Conservation (phyloP, 2,329 filamentous ascomycete genomes). For the Xylaria sp. region DNA sequence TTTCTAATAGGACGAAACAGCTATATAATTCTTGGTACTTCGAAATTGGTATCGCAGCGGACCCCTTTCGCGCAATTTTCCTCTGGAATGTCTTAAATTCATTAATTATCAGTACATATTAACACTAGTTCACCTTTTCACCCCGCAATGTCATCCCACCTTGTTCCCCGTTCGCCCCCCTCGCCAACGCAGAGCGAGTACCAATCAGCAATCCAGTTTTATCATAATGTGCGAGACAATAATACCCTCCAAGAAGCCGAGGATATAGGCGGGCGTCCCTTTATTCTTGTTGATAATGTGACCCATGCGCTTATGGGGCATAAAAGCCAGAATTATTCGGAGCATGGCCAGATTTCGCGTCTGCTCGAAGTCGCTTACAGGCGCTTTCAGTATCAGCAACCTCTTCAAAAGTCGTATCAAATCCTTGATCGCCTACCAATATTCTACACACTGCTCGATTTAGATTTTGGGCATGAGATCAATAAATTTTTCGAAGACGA, state of each 20-base stretch:
- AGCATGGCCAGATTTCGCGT: constrained; percentile 26
- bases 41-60: not conserved
- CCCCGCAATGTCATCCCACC: constrained; percentile 17
- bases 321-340: not conserved
- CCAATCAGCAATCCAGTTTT: constrained; percentile 25
- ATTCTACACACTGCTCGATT: constrained; percentile 30
- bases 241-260: constrained; percentile 24
- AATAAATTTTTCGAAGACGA: constrained; percentile 26
- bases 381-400: constrained; percentile 8
- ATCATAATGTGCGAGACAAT: constrained; percentile 16
- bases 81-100: not conserved
- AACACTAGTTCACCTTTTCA: not conserved
- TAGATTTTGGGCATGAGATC: constrained; percentile 26
- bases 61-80: not conserved
- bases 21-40: constrained; percentile 6
- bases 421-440: constrained; percentile 26
- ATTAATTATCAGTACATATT: not conserved
- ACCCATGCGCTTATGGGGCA: constrained; percentile 12
- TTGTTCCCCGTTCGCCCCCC: not conserved
- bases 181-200: constrained; percentile 26
- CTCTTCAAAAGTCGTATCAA: constrained; percentile 17
- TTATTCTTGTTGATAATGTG: constrained; percentile 22
- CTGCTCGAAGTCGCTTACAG: constrained; percentile 25
- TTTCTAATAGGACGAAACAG: not conserved
- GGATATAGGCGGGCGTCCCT: constrained; percentile 27